Conservation (phyloP, 2,329 filamentous ascomycete genomes). For the Sporothrix variecibatus region DNA sequence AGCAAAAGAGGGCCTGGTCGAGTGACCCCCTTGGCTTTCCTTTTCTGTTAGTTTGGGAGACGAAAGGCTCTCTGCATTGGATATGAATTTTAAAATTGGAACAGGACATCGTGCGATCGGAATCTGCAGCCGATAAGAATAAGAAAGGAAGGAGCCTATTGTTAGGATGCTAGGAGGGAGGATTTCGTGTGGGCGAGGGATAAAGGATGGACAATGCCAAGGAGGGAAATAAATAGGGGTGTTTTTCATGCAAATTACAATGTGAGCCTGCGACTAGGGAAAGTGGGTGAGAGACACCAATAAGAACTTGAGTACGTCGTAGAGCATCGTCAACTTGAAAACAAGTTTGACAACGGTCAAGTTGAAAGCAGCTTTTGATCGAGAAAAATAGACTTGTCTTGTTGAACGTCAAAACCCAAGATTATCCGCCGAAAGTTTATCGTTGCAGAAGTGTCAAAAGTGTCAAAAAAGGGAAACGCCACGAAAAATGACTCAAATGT, state of each 20-base stretch:
- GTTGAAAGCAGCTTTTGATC: too few species aligned
- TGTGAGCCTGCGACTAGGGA: not conserved
- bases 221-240: not conserved
- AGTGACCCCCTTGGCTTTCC: not conserved
- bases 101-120: conserved; percentile 9
- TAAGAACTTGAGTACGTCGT: not conserved
- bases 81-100: not conserved
- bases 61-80: too few species aligned
- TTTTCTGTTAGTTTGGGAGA: not conserved
- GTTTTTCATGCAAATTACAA: conserved; percentile 11
- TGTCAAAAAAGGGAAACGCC: not conserved
- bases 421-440: not conserved
- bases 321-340: not conserved
- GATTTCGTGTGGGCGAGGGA: not conserved
- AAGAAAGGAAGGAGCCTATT: not conserved
- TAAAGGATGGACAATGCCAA: conserved; percentile 13
- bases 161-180: not conserved
- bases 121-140: not conserved
- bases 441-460: not conserved
- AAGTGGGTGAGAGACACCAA: not conserved
- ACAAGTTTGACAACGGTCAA: not conserved
- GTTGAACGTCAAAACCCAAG: not conserved
- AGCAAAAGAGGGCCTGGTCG: too few species aligned
- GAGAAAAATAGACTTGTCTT: not conserved
- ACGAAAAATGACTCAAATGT: not conserved